Evolutionary conservation across 169 alveolate species (phyloP), one percentile per base, ranked within the genome.

Genomic region (Eimeria zaria): DNA sequence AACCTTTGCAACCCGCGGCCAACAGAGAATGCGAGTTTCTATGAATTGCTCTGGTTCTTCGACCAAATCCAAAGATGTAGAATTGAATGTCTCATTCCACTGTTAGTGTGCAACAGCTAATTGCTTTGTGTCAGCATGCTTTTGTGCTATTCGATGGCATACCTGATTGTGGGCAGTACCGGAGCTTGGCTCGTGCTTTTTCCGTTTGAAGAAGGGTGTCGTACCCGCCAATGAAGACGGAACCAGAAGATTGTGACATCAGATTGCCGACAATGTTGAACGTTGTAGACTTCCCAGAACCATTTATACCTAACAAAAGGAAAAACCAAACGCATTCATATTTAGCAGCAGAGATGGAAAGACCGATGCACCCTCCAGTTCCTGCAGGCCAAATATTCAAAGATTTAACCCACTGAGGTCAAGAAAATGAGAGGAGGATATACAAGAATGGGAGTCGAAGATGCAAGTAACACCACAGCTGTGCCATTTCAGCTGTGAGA

Each of bases 231-330:
- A 87, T 64, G 73, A 60, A 87, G 16, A 87, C 93, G 62, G 93
- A 60, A 11, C 93, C 93, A 12, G 58, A 48, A 87, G 93, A 62
- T 51, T 87, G 93, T n/a, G 81, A n/a, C 93, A 87, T 62, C 20
- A 87, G 51, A 64, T 64, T 87, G 44, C 93, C 51, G 81, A 87
- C 16, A 44, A 87, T 87, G 53, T 87, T 87, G 81, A 87, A 87
- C n/a, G 93, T 87, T 60, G 93, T 87, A n/a, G 93, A 62, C 93
- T 87, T 87, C n/a, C 93, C 93, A 24, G 93, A 87, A 20, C 93
- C 93, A 48, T 87, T 87, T 48, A 87, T 51, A 24, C 93, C 93
- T 87, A 22, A n/a, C n/a, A n/a, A n/a, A 2, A 39, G 58, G 58
- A 55, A 33, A 22, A 46, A 46, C 39, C 62, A 18, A 11, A 20